Evolutionary conservation across 208 protist species (phyloP).

Genomic region (Trypanosoma cruzi): DNA sequence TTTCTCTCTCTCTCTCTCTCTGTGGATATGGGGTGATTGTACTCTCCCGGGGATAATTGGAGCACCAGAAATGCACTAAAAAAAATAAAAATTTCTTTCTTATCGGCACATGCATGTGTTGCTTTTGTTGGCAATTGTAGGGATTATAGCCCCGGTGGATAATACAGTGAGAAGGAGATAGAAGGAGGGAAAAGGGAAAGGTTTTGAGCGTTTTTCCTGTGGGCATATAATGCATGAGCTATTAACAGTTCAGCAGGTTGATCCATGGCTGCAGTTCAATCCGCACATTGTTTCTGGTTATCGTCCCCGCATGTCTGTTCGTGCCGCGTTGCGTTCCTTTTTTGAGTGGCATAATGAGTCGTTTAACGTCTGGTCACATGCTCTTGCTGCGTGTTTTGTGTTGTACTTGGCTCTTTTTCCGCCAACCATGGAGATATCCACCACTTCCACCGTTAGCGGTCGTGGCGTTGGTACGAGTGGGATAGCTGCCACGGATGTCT

Average conservation of each 20-base stretch:
- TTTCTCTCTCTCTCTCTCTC: background rate
- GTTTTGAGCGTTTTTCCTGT: background rate
- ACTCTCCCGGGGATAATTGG: no score
- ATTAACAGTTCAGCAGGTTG: slow-evolving; percentile 53
- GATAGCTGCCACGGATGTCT: background rate
- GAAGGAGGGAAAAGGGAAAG: background rate
- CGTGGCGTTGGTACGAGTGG: background rate
- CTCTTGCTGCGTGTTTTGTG: slow-evolving; percentile 38
- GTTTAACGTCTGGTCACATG: slow-evolving; percentile 57
- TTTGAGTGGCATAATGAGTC: slow-evolving; percentile 71
- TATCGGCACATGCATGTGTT: no score
- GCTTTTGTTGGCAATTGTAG: background rate
- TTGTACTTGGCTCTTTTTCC: slow-evolving; percentile 47
- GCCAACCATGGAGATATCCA: slow-evolving; percentile 18
- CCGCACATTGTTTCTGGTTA: slow-evolving; percentile 57
- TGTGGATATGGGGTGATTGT: no score
- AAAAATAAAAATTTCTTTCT: no score
- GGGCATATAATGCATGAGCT: background rate
- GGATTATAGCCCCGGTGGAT: no score
- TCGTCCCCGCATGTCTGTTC: slow-evolving; percentile 43
- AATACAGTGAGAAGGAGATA: no score
- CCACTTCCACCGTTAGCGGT: background rate
- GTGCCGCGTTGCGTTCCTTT: slow-evolving; percentile 45
- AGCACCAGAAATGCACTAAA: no score
- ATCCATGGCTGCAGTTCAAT: slow-evolving; percentile 70